phyloP scores from a whole-genome alignment of 352 stramenopile species.

The Phytophthora tubulina region DNA sequence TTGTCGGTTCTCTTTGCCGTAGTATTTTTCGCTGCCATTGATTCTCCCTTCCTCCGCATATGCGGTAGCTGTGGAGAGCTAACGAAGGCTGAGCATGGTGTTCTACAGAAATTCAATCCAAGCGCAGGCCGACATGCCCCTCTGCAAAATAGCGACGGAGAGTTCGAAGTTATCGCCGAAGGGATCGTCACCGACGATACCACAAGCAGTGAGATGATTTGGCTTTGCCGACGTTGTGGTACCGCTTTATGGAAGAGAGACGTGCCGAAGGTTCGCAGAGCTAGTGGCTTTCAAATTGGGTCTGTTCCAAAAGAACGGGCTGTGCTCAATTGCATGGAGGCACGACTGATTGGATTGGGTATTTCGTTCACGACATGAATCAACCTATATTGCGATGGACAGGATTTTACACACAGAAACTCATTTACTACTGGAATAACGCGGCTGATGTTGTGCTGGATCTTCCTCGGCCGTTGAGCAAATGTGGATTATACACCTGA shows the following conservation, averaged over 20 bases:
- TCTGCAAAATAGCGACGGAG: not conserved
- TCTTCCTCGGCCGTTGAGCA: slow-evolving; percentile 1
- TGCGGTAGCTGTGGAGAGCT: slow-evolving; percentile 25
- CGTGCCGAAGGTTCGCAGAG: slow-evolving; percentile 16
- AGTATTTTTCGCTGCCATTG: slow-evolving; percentile 12
- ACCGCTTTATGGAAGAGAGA: not conserved
- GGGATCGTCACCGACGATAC: not conserved
- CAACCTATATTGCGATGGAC: slow-evolving; percentile 6
- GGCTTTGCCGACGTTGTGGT: slow-evolving; percentile 4
- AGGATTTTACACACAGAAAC: slow-evolving; percentile 27
- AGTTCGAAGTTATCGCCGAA: slow-evolving; percentile 8
- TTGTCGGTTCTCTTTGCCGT: too few relatives aligned
- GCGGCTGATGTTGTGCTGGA: not conserved
- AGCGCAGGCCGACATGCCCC: not conserved
- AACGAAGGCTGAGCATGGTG: not conserved
- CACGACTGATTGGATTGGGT: slow-evolving; percentile 10
- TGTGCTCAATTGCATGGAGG: slow-evolving; percentile 18
- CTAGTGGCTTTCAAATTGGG: slow-evolving; percentile 17
- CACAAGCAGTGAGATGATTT: not conserved
- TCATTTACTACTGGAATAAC: slow-evolving; percentile 28
- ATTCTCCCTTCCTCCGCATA: slow-evolving; percentile 8
- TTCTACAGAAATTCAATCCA: not conserved
- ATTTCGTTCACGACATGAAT: slow-evolving; percentile 22
- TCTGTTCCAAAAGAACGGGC: slow-evolving; percentile 8
- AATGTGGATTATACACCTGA: slow-evolving; percentile 3